Base-by-base conservation (phyloP, 2,329 filamentous ascomycete genomes). In the Zymoseptoria crescenta region DNA sequence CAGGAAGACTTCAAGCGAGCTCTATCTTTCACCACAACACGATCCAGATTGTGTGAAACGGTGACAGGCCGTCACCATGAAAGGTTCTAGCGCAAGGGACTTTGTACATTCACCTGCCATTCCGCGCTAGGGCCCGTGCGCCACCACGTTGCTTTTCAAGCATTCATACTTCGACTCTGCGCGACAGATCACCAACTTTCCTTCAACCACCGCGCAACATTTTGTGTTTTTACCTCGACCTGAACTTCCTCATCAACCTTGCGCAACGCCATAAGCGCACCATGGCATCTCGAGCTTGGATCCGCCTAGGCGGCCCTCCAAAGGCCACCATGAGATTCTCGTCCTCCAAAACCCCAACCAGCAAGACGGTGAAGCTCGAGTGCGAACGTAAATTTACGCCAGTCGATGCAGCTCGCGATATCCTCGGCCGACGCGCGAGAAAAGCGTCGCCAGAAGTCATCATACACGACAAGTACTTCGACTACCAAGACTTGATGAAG, bases 391-490 rank as follows among this genome's bases (percentile, higher is more conserved):
- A 45, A 7, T 45, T 45, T 13, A n/a, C 10, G 9, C 35, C 35
- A 45, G 6, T 16, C 35, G 5, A 45, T 16, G n/a, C 5, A 2
- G 3, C 20, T 19, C 49, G 49, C 20, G 24, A 51, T 6, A 8
- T 51, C 8, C 8, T 16, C 49, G 19, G 20, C 10, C 20, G 16
- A 5, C n/a, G 2, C 21, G 20, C 49, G 10, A 51, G 20, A 19
- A 27, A 5, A 16, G 5, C 49, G 5, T 51, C 49, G 20, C 49
- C 49, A 27, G 19, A 21, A 3, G 49, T 24, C 3, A 20, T 58
- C 52, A 57, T 64, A 48, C 52, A 48, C 10, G 65, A 67, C 54
- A 59, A 58, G 29, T 67, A 67, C 52, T 61, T 61, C 54, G 65
- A 67, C 49, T 45, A 49, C 53, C 52, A 60, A 9, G 54, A 53